Base-by-base conservation (phyloP, 2,329 filamentous ascomycete genomes). In the Cryphonectria parasitica region DNA sequence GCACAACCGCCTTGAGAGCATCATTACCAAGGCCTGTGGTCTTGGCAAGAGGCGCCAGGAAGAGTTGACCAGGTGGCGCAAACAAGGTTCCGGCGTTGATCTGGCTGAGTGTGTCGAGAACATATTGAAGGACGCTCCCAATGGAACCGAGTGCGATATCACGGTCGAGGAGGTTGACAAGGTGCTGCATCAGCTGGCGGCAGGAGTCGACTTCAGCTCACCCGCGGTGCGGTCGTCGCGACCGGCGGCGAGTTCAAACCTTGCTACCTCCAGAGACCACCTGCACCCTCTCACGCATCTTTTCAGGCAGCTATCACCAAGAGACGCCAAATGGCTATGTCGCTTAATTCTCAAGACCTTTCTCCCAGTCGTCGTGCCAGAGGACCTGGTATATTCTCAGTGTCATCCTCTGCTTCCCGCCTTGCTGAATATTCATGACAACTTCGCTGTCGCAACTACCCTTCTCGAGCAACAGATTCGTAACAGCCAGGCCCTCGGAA, bases 261-360 rank as follows among this genome's bases (percentile, higher is more conserved):
- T 68, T 45, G 75, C 43, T 72, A 74, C 31, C 54, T 70, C 66
- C 65, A 74, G 73, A 56, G 82, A 75, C 76, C 87, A 76, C 79
- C 79, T 81, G 5, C 66, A 63, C 78, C 85, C 3, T 78, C 95
- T 0, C 83, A 83, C 28, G 77, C 78, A 0, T 34, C 77, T 95
- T 0, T 92, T 92, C 75, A 82, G 80, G 41, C 86, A 88, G 10
- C 77, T 94, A 13, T 83, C 84, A 62, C 88, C 92, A 3, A 83
- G 84, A 60, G 92, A 97, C 77, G 91, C 90, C 4, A 97, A 97
- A 80, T 98, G 95, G 95, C 85, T 97, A 15, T 92, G 92, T 0
- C 87, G 95, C 3, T 83, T 98, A 41, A 84, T 97, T 7, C 82
- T 97, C 39, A 96, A 97, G 77, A 87, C 90, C 73, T 92, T 91